Evolutionary conservation across 1,139 yeast genomes (phyloP).

Genomic region (Pichia sp.): DNA sequence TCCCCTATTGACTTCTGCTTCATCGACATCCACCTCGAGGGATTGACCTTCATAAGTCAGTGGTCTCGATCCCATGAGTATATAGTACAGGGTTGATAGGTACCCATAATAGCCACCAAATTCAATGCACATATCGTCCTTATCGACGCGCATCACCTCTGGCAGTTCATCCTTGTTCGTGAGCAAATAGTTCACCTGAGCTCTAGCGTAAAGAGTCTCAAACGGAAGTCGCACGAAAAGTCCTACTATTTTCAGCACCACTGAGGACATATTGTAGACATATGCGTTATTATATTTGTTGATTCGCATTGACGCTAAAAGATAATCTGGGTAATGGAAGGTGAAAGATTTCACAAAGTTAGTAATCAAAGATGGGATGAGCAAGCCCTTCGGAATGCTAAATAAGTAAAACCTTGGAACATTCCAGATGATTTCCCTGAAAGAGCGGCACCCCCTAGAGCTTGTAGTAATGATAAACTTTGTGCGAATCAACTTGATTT

Average conservation of each 20-base stretch:
- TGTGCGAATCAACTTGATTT: slow-evolving; percentile 74
- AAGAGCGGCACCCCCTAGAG: slow-evolving; percentile 30
- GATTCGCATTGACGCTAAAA: slow-evolving; percentile 61
- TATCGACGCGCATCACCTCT: slow-evolving; percentile 25
- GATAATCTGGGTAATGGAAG: slow-evolving; percentile 65
- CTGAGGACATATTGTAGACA: slow-evolving; percentile 42
- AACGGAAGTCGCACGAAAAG: slow-evolving; percentile 75
- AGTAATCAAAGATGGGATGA: slow-evolving; percentile 53
- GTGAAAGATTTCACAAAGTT: slow-evolving; percentile 57
- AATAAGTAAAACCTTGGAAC: slow-evolving; percentile 37
- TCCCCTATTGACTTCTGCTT: slow-evolving; percentile 34
- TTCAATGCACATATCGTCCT: slow-evolving; percentile 46
- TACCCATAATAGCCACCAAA: slow-evolving; percentile 48
- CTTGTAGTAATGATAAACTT: slow-evolving; percentile 63
- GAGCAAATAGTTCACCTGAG: slow-evolving; percentile 64
- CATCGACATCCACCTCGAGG: slow-evolving; percentile 22
- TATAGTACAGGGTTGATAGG: slow-evolving; percentile 41
- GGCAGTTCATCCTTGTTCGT: slow-evolving; percentile 25
- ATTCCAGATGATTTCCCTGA: slow-evolving; percentile 30
- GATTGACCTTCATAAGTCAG: slow-evolving; percentile 21
- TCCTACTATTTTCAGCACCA: slow-evolving; percentile 55
- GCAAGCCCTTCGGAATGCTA: slow-evolving; percentile 42
- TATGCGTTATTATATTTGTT: slow-evolving; percentile 64
- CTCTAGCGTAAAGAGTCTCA: slow-evolving; percentile 78
- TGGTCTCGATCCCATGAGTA: slow-evolving; percentile 33